These are phyloP conservation scores for Tylopilus cervinicoccineus DNA, from an alignment of 768 basidiomycete species.

Conservation along the genomic window DNA sequence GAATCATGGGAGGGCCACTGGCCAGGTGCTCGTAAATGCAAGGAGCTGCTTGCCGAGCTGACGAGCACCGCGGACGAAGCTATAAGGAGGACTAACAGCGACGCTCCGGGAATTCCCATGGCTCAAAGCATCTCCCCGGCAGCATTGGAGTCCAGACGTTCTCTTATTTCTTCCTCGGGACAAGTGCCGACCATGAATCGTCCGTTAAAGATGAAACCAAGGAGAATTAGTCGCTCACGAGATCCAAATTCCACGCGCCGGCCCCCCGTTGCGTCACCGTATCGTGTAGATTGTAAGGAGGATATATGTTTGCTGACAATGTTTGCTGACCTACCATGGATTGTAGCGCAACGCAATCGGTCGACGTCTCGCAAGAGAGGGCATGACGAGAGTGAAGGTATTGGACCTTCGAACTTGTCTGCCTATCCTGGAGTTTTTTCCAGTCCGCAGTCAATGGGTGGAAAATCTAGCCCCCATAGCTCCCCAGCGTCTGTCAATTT, in stretches of 20 bases:
- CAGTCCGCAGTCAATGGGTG: conserved; percentile 44
- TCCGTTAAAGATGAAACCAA: conserved; percentile 46
- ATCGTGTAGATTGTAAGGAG: conserved; percentile 60
- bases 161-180: conserved; percentile 42
- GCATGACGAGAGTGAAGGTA: conserved; percentile 58
- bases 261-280: conserved; percentile 56
- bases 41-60: conserved; percentile 69
- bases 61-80: conserved; percentile 68
- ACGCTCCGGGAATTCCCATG: conserved; percentile 22
- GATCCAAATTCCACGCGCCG: conserved; percentile 53
- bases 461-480: conserved; percentile 61
- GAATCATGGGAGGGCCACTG: conserved; percentile 82
- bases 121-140: conserved; percentile 29
- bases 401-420: conserved; percentile 38
- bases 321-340: conserved; percentile 16
- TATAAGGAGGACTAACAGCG: conserved; percentile 36
- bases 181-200: conserved; percentile 45
- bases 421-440: conserved; percentile 55
- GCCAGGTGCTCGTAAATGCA: conserved; percentile 88
- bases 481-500: conserved; percentile 71
- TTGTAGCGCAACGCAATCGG: conserved; percentile 59
- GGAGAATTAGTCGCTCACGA: conserved; percentile 55
- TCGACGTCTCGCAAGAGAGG: conserved; percentile 74
- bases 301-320: background rate
- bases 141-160: conserved; percentile 50